Conservation (phyloP, 2,329 filamentous ascomycete species). For the Phaeosphaeriaceae sp. region DNA sequence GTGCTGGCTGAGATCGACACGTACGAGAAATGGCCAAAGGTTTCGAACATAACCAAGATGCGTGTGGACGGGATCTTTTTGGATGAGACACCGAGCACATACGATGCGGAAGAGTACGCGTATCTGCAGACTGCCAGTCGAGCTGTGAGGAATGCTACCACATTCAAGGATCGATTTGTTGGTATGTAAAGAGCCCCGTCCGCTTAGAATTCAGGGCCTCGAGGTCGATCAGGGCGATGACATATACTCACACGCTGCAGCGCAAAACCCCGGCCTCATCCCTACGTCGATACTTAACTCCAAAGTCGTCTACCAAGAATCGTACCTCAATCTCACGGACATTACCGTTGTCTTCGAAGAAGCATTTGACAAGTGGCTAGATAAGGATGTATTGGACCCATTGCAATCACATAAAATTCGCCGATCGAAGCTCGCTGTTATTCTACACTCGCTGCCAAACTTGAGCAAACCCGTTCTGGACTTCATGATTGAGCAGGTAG, state of each 20-base stretch:
- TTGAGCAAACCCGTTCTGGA: slow-evolving; percentile 29
- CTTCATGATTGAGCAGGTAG: slow-evolving; percentile 37
- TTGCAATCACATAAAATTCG: slow-evolving; percentile 26
- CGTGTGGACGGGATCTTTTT: slow-evolving; percentile 60
- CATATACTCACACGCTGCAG: slow-evolving; percentile 10
- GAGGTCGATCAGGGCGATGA: neutral
- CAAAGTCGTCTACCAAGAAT: slow-evolving; percentile 20
- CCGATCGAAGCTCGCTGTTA: slow-evolving; percentile 31
- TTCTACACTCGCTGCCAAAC: slow-evolving; percentile 37
- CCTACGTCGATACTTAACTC: slow-evolving; percentile 24
- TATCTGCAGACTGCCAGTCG: slow-evolving; percentile 31
- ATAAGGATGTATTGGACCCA: slow-evolving; percentile 25
- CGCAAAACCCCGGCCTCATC: slow-evolving; percentile 39
- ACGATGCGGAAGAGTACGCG: slow-evolving; percentile 20
- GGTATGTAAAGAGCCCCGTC: slow-evolving; percentile 23
- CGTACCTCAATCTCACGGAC: slow-evolving; percentile 40
- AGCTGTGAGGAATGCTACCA: slow-evolving; percentile 25
- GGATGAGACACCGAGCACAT: slow-evolving; percentile 56
- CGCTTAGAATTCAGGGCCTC: neutral
- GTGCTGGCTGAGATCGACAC: slow-evolving; percentile 53
- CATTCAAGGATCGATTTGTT: slow-evolving; percentile 34
- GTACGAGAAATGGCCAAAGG: slow-evolving; percentile 57
- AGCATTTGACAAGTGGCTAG: slow-evolving; percentile 37
- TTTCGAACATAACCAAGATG: slow-evolving; percentile 46
- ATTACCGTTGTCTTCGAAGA: slow-evolving; percentile 44